Conservation (phyloP, 768 basidiomycete genomes). For the Mycena metata region DNA sequence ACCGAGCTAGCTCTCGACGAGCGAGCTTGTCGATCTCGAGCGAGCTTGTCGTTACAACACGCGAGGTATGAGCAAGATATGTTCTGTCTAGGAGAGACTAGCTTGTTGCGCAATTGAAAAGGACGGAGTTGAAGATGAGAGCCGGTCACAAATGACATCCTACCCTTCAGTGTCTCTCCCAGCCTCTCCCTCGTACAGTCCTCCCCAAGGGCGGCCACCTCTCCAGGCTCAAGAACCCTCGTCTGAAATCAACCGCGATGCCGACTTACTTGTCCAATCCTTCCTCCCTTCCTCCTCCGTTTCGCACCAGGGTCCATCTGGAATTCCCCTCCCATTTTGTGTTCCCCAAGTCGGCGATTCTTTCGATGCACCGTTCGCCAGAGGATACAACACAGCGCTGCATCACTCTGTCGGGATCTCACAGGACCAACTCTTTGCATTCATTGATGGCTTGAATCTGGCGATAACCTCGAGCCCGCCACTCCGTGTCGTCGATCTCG, state of each 20-base stretch:
- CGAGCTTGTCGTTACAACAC: too few species aligned
- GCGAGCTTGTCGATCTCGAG: too few species aligned
- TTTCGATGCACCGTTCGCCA: constrained; percentile 41
- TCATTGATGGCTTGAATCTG: constrained; percentile 43
- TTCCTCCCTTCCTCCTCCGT: constrained; percentile 21
- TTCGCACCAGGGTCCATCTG: not conserved
- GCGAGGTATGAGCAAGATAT: too few species aligned
- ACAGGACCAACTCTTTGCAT: constrained; percentile 38
- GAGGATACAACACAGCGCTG: constrained; percentile 38
- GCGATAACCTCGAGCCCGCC: constrained; percentile 44
- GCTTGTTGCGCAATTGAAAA: too few species aligned
- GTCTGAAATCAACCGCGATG: constrained; percentile 31
- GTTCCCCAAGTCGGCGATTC: constrained; percentile 39
- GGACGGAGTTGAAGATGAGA: too few species aligned
- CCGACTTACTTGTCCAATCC: constrained; percentile 31
- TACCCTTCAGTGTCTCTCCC: too few species aligned
- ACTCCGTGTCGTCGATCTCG: constrained; percentile 40
- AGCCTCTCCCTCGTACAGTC: not conserved
- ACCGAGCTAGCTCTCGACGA: too few species aligned
- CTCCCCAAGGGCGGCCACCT: not conserved
- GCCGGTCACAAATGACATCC: too few species aligned
- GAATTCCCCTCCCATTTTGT: constrained; percentile 37
- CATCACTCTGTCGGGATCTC: constrained; percentile 35
- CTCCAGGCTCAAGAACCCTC: not conserved
- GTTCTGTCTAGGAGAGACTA: too few species aligned